Conservation (phyloP, 805 yeast genomes). For the Clavispora vitiphila region DNA sequence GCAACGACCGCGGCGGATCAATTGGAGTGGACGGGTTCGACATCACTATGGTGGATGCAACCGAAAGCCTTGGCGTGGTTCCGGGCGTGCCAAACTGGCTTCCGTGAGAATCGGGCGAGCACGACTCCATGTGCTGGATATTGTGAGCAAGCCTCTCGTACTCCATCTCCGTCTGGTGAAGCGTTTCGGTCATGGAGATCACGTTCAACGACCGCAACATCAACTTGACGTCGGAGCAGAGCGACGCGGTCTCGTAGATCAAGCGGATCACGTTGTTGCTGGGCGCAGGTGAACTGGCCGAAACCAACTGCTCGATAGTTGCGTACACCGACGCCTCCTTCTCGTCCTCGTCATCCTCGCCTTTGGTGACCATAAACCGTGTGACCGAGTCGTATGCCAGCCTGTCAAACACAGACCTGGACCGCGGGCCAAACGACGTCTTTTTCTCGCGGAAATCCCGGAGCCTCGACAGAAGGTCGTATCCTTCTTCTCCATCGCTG, state of each 20-base stretch:
- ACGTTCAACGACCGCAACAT: slow-evolving; percentile 54
- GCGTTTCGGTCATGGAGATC: slow-evolving; percentile 41
- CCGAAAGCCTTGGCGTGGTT: neutral
- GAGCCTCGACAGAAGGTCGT: slow-evolving; percentile 23
- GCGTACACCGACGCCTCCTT: slow-evolving; percentile 18
- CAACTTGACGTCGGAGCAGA: slow-evolving; percentile 60
- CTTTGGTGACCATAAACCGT: slow-evolving; percentile 7
- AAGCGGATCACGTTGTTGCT: slow-evolving; percentile 51
- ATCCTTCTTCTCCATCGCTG: slow-evolving; percentile 23
- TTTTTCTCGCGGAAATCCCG: slow-evolving; percentile 21
- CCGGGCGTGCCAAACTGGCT: neutral
- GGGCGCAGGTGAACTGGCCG: slow-evolving; percentile 53
- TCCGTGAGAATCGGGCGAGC: neutral
- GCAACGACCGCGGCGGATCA: neutral
- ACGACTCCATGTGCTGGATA: neutral
- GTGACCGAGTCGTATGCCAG: slow-evolving; percentile 7
- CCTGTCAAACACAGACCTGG: slow-evolving; percentile 35
- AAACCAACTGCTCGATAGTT: slow-evolving; percentile 54
- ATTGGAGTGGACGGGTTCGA: neutral
- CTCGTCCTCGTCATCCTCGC: slow-evolving; percentile 16
- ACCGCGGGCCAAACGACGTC: slow-evolving; percentile 23
- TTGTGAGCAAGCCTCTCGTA: slow-evolving; percentile 8
- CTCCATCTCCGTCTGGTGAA: slow-evolving; percentile 21
- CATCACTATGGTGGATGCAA: neutral
- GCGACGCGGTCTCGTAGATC: slow-evolving; percentile 56